These are phyloP conservation scores for Trypanosoma conorhini DNA, from an alignment of 208 protist species.

Conservation along the genomic window DNA sequence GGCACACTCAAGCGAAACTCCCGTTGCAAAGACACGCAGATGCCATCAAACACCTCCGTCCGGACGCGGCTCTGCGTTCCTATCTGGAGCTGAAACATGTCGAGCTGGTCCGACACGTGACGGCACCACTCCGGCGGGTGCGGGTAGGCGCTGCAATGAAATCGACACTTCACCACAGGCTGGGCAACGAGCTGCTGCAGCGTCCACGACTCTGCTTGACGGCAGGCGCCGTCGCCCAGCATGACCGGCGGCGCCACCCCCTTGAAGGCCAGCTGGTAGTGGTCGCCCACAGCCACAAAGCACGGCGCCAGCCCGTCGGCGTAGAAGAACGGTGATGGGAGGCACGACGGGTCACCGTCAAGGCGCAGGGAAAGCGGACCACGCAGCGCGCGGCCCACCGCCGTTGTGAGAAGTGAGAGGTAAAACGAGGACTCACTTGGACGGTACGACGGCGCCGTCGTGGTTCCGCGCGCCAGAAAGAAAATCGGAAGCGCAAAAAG, in stretches of 20 bases:
- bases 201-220: background rate
- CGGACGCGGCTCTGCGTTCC: slow-evolving; percentile 63
- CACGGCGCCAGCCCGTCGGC: slow-evolving; percentile 59
- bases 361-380: slow-evolving; percentile 20
- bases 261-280: slow-evolving; percentile 55
- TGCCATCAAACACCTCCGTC: slow-evolving; percentile 50
- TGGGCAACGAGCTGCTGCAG: slow-evolving; percentile 37
- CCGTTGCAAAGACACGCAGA: slow-evolving; percentile 69
- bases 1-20: slow-evolving; percentile 50
- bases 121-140: slow-evolving; percentile 41
- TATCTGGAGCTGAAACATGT: slow-evolving; percentile 78
- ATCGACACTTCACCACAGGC: slow-evolving; percentile 47
- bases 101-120: slow-evolving; percentile 52
- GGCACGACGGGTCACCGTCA: slow-evolving; percentile 12
- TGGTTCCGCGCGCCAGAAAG: slow-evolving; percentile 58
- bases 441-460: slow-evolving; percentile 31
- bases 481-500: slow-evolving; percentile 72
- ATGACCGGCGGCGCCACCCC: slow-evolving; percentile 46
- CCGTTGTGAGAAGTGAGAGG: slow-evolving; percentile 74
- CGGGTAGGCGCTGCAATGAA: slow-evolving; percentile 46
- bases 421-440: slow-evolving; percentile 62
- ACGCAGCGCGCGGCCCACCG: slow-evolving; percentile 56
- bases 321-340: slow-evolving; percentile 54
- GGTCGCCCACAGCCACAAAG: slow-evolving; percentile 66
- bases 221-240: background rate